phyloP scores from a whole-genome alignment of 83 land plant genomes.

The Diphasiastrum complanatum region DNA sequence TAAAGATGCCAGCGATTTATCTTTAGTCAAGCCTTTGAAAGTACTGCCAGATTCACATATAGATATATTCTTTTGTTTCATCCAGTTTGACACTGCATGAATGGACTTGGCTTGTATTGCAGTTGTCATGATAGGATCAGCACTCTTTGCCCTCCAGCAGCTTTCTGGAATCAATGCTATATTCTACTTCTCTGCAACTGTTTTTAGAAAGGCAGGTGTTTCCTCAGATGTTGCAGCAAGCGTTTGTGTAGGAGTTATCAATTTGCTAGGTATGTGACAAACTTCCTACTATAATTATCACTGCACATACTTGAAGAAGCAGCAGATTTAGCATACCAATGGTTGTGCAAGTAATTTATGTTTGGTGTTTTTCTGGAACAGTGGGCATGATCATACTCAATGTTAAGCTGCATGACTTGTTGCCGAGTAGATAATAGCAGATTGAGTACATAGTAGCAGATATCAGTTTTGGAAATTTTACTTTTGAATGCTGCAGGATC shows the following conservation, averaged over 20 bases:
- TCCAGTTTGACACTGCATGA: not conserved
- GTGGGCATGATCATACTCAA: not conserved
- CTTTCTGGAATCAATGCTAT: slow-evolving; percentile 93
- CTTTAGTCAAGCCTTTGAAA: no score
- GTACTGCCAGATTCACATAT: no score
- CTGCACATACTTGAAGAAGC: no score
- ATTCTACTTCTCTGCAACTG: slow-evolving; percentile 77
- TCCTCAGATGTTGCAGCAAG: slow-evolving; percentile 60
- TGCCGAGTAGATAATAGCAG: no score
- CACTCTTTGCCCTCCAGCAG: slow-evolving; percentile 78
- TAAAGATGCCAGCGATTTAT: no score
- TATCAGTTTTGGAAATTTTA: no score
- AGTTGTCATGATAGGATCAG: slow-evolving; percentile 76
- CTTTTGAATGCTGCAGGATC: no score
- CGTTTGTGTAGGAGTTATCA: slow-evolving; percentile 55
- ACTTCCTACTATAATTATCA: not conserved
- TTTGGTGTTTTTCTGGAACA: slow-evolving; percentile 7
- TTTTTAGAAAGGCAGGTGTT: slow-evolving; percentile 64
- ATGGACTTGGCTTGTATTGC: slow-evolving; percentile 11
- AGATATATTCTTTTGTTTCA: slow-evolving; percentile 30
- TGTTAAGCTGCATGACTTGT: no score
- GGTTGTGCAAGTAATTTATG: no score
- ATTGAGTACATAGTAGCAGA: no score
- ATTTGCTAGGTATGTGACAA: slow-evolving; percentile 47
- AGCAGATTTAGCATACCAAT: no score